Percentiles rank a stretch among this genome's conserved stretches.
These are phyloP conservation scores for Tuber aestivum DNA, from an alignment of 495 filamentous ascomycete genomes.

Conservation along the genomic window DNA sequence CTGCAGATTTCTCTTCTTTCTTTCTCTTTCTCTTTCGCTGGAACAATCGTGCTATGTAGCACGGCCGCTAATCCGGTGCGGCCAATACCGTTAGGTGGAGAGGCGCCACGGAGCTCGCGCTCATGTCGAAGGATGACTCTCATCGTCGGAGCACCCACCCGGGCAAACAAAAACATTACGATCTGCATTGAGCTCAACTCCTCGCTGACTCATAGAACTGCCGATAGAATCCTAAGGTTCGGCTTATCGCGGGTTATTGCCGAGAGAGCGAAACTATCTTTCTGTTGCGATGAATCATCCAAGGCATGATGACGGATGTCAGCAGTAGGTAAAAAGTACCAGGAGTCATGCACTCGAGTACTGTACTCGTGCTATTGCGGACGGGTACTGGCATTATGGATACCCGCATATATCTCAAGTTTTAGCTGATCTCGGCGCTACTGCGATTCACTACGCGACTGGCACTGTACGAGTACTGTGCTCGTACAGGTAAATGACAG, in stretches of 20 bases:
- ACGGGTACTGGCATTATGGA: neutral
- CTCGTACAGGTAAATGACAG: neutral
- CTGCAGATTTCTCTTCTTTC: neutral
- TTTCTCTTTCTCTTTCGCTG: neutral
- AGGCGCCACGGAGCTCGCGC: neutral
- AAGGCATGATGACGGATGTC: too few species aligned
- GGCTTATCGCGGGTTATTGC: neutral
- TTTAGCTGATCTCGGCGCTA: neutral
- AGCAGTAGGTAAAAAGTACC: neutral
- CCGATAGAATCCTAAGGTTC: neutral
- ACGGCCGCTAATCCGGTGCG: neutral
- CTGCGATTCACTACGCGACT: neutral
- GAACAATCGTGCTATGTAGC: neutral
- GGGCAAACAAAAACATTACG: neutral
- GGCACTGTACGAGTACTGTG: too few species aligned
- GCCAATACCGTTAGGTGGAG: neutral
- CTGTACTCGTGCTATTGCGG: too few species aligned
- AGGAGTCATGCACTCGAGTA: neutral
- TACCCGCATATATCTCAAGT: neutral
- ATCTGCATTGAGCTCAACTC: neutral
- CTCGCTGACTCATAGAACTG: neutral
- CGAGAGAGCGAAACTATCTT: neutral
- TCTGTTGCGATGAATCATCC: neutral
- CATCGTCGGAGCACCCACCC: neutral
- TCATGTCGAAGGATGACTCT: neutral